Base-by-base conservation (phyloP, 148 eudicot genomes). In the Chenopodium formosanum region DNA sequence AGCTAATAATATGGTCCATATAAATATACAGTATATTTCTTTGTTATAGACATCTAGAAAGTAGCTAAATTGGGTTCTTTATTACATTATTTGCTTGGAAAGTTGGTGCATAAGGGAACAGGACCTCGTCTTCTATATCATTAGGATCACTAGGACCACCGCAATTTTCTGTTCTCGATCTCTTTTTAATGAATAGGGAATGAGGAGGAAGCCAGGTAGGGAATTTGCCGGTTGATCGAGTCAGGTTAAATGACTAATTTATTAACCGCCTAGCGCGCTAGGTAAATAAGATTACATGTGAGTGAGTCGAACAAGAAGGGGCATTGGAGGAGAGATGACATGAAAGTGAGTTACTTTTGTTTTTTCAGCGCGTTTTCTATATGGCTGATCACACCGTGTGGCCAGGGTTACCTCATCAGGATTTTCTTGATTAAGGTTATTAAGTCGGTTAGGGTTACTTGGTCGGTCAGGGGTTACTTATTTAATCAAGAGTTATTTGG, bases 61-160 rank as follows among this genome's bases (percentile, higher is more conserved):
- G 83, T 63, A 84, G 73, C 23, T 64, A 44, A 77, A 14, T 31
- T 32, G n/a, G 77, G 22, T 70, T 53, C 78, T 84, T 81, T 65
- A 64, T 63, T 70, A 53, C 78, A 77, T 81, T 65, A 64, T 63
- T 56, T 48, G 74, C 84, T 77, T 81, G 78, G 76, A 81, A 77
- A 79, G 74, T 17, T 37, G 73, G 65, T 73, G 73, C 31, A 44
- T 44, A 44, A 69, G 84, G 86, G 86, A 83, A 79, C 84, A 86
- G 65, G 81, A 74, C 70, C 73, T 73, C 69, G 83, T 80, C 70
- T 47, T 32, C 63, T 10, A 6, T 74, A 85, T 89, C 71, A 86
- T 89, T 84, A 82, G 11, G 48, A 77, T 79, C 84, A 86, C 75
- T 82, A 56, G 88, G 83, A 80, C 80, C 74, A 76, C 76, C 68